phyloP scores from a whole-genome alignment of 805 yeast genomes.

The Saccharomycopsis microspora region DNA sequence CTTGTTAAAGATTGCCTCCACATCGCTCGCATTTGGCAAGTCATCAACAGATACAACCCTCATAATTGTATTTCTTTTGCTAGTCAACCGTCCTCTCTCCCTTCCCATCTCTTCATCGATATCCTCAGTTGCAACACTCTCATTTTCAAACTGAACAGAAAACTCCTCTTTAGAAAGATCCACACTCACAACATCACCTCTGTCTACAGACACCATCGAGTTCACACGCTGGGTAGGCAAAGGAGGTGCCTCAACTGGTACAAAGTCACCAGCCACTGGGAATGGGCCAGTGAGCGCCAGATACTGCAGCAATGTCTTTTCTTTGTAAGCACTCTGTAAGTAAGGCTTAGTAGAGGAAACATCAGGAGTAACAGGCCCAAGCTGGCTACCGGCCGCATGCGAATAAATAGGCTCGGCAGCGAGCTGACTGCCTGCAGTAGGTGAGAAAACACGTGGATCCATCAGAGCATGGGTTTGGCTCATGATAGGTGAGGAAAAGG shows the following conservation, averaged over 20 bases:
- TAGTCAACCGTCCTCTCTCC: neutral
- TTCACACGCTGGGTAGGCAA: neutral
- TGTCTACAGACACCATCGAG: neutral
- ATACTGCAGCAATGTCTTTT: neutral
- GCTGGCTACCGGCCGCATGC: too few relatives aligned
- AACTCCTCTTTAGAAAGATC: neutral
- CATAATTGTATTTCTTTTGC: constrained; percentile 9
- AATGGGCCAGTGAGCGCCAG: constrained; percentile 1
- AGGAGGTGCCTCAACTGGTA: neutral
- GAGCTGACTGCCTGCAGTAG: too few relatives aligned
- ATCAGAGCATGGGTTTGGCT: too few relatives aligned
- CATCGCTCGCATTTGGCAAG: constrained; percentile 7
- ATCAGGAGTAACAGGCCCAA: too few relatives aligned
- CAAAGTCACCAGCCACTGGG: constrained; percentile 1
- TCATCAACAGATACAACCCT: constrained; percentile 14
- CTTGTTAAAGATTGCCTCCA: constrained; percentile 2
- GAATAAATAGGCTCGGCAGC: too few relatives aligned
- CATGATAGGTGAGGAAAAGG: too few relatives aligned
- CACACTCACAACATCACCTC: neutral
- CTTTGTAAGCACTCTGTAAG: neutral
- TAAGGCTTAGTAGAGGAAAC: too few relatives aligned
- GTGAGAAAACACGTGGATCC: too few relatives aligned
- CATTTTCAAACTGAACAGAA: constrained; percentile 2
- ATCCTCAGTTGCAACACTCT: constrained; percentile 5
- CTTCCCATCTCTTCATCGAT: constrained; percentile 2